Conservation (phyloP, 768 basidiomycete species). For the Tylopilus intermedius region DNA sequence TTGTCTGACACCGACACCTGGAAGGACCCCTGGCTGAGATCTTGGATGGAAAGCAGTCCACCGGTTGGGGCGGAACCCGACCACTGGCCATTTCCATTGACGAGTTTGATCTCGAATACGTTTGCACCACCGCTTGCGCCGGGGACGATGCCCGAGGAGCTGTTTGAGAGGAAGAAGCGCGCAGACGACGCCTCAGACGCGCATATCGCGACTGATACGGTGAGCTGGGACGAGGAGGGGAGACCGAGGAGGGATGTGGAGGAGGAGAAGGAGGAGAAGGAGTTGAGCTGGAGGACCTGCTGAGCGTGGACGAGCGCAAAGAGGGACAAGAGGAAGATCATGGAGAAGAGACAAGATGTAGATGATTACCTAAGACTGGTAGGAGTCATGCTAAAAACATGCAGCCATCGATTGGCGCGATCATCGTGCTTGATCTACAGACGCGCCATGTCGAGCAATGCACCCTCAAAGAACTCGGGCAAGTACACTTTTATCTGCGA, state of each 20-base stretch:
- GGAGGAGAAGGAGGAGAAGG: slow-evolving; percentile 30
- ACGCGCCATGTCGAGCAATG: neutral
- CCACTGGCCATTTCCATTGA: slow-evolving; percentile 50
- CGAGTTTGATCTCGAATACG: slow-evolving; percentile 45
- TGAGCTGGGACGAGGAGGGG: slow-evolving; percentile 36
- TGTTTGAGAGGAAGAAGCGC: slow-evolving; percentile 59
- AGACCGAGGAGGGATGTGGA: slow-evolving; percentile 36
- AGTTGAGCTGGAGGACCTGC: slow-evolving; percentile 34
- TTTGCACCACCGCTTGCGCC: slow-evolving; percentile 35
- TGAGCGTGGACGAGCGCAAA: slow-evolving; percentile 7
- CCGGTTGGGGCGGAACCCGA: slow-evolving; percentile 42
- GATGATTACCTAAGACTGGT: neutral
- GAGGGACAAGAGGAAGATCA: neutral
- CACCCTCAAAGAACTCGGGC: slow-evolving; percentile 40
- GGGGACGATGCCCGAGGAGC: slow-evolving; percentile 33
- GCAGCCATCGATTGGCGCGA: slow-evolving; percentile 18
- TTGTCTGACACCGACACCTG: slow-evolving; percentile 54
- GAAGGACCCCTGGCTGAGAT: slow-evolving; percentile 40
- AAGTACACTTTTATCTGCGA: slow-evolving; percentile 1
- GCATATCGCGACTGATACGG: slow-evolving; percentile 50
- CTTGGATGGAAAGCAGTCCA: slow-evolving; percentile 49
- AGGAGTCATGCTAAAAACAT: neutral
- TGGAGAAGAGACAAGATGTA: neutral
- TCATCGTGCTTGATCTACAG: slow-evolving; percentile 8
- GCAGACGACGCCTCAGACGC: slow-evolving; percentile 32